These are phyloP conservation scores for Fusarium sp. DNA, from an alignment of 2,329 filamentous ascomycete species.

Conservation along the genomic window DNA sequence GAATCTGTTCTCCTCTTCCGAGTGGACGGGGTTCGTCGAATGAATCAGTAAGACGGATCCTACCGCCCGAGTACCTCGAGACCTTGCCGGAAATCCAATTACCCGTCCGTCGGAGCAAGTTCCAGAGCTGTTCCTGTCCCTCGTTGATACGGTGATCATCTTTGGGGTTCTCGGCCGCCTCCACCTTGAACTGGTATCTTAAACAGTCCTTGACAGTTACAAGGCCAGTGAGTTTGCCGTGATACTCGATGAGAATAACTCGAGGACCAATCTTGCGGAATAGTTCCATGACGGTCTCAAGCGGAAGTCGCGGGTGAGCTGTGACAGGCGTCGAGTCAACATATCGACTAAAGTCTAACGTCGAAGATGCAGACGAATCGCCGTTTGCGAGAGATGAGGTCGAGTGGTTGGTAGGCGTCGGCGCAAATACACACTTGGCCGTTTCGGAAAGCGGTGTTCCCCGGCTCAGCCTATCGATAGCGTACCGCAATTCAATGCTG, in stretches of 20 bases:
- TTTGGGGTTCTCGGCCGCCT: conserved; percentile 83
- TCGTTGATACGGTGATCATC: conserved; percentile 70
- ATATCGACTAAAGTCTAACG: conserved; percentile 87
- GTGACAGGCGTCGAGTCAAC: conserved; percentile 92
- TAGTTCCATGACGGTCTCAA: conserved; percentile 98
- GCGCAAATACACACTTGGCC: conserved; percentile 82
- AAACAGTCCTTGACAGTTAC: conserved; percentile 98
- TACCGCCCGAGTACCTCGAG: conserved; percentile 68
- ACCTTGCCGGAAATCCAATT: conserved; percentile 74
- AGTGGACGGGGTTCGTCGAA: conserved; percentile 54
- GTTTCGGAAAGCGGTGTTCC: conserved; percentile 77
- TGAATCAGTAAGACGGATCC: conserved; percentile 66
- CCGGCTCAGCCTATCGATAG: conserved; percentile 83
- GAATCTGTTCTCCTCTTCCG: conserved; percentile 63
- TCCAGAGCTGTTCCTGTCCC: conserved; percentile 78
- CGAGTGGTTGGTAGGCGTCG: conserved; percentile 55
- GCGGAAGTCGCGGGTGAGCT: conserved; percentile 89
- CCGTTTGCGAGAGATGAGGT: conserved; percentile 54
- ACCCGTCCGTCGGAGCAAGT: conserved; percentile 65
- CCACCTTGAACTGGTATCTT: conserved; percentile 97
- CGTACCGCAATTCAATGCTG: conserved; percentile 91
- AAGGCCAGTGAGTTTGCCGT: conserved; percentile 85
- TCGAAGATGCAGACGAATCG: conserved; percentile 59
- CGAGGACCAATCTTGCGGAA: conserved; percentile 98
- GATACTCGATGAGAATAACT: conserved; percentile 93